phyloP scores from a whole-genome alignment of 345 rosid genomes.

The Linum lewisii region DNA sequence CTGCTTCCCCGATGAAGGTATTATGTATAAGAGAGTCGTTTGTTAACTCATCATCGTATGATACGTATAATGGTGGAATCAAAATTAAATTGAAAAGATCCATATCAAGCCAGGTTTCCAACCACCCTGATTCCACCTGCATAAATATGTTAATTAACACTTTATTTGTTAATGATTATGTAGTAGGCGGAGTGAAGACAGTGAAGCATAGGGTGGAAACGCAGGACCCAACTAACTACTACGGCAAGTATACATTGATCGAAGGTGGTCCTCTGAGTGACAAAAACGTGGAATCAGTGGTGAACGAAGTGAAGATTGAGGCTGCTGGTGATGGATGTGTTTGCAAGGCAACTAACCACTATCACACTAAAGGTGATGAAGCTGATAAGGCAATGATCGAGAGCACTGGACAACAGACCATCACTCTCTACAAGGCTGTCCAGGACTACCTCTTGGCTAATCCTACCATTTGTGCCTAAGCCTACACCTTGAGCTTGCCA shows the following conservation, averaged over 20 bases:
- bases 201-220: background rate
- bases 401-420: background rate
- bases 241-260: background rate
- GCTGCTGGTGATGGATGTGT: background rate
- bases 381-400: background rate
- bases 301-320: background rate
- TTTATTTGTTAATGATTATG: too few relatives aligned
- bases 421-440: background rate
- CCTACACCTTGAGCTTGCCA: too few relatives aligned
- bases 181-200: background rate
- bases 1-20: background rate
- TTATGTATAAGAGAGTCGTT: too few relatives aligned
- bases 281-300: background rate
- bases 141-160: too few relatives aligned
- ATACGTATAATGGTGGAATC: too few relatives aligned
- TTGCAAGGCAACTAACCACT: background rate
- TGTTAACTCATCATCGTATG: too few relatives aligned
- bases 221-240: background rate
- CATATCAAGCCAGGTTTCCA: too few relatives aligned
- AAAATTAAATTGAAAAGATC: too few relatives aligned
- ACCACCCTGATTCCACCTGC: too few relatives aligned
- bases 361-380: background rate
- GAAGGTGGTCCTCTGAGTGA: background rate
- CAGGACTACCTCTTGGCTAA: background rate
- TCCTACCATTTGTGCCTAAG: background rate